Base-by-base conservation (phyloP, 768 basidiomycete species). In the Cystobasidium tubakii region DNA sequence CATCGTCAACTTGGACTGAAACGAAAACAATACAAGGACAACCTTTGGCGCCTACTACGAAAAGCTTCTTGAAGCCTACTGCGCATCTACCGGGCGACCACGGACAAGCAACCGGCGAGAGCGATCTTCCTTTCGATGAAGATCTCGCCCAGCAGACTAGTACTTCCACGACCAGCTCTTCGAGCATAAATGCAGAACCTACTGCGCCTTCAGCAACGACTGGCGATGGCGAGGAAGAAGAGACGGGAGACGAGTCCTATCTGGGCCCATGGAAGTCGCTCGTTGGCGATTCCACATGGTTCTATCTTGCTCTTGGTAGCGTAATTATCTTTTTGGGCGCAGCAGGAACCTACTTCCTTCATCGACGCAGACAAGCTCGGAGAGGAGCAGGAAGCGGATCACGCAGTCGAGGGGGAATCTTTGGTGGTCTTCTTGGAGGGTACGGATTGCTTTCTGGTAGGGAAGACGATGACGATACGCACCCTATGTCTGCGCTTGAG, bases 11-110 rank as follows among this genome's bases (percentile, higher is more conserved):
- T 29, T 36, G 17, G 23, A 42, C 42, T 25, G 73, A 53, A 10
- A 63, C 65, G 17, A 34, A 7, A 7, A 62, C 62, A 2, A 23
- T 62, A 19, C 54, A 34, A 2, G 33, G 23, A 25, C 69, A 27
- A 25, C 29, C 62, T 31, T n/a, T n/a, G 15, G 15, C 7, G 23
- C 43, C 31, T 25, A 44, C 81, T 33, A 87, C 87, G 0, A 91
- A 88, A 78, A 84, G 86, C 53, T 85, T 88, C 75, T 82, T 88
- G 0, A 96, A 93, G 80, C 96, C 96, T 0, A 98, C 94, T 1
- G 88, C 84, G 0, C 87, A 88, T 77, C 87, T 97, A 4, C 92
- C 94, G 1, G 87, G 84, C n/a, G 90, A 95, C 80, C 92, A 94
- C 78, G 90, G 87, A 25, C 83, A 84, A 39, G 88, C 88, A 0